Evolutionary conservation across 352 stramenopile genomes (phyloP).

Genomic region (Phytophthora chlamydospora): DNA sequence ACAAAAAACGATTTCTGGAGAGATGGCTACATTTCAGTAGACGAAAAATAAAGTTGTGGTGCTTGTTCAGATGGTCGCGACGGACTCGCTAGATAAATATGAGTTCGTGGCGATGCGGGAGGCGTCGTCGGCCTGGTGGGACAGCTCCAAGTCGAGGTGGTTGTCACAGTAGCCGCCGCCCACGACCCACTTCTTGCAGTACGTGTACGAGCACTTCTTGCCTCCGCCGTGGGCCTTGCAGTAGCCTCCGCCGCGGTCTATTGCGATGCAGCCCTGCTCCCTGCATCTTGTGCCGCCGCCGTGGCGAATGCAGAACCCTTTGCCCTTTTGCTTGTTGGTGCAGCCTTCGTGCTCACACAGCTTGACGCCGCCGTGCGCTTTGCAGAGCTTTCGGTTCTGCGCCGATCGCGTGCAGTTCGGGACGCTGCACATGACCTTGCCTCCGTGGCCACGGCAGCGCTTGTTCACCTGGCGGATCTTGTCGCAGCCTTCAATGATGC

Average conservation of each 20-base stretch:
- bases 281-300: constrained; percentile 81
- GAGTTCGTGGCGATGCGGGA: constrained; percentile 57
- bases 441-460: constrained; percentile 79
- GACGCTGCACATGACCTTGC: constrained; percentile 78
- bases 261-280: constrained; percentile 60
- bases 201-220: constrained; percentile 73
- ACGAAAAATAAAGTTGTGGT: not conserved
- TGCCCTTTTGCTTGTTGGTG: constrained; percentile 86
- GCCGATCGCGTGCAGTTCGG: constrained; percentile 81
- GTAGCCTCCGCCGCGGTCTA: constrained; percentile 81
- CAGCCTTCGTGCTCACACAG: constrained; percentile 76
- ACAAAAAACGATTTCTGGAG: constrained; percentile 3
- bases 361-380: constrained; percentile 81
- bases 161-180: constrained; percentile 76
- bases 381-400: constrained; percentile 86
- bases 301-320: constrained; percentile 84
- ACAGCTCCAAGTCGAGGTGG: constrained; percentile 69
- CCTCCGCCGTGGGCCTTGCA: constrained; percentile 87
- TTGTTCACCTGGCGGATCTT: constrained; percentile 91
- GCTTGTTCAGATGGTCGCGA: constrained; percentile 56
- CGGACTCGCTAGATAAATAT: constrained; percentile 77
- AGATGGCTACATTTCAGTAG: constrained; percentile 19
- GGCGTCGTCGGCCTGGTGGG: constrained; percentile 61
- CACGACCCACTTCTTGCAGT: constrained; percentile 84
- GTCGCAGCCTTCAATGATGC: constrained; percentile 79